phyloP scores from a whole-genome alignment of 352 stramenopile genomes.

The Halophytophthora batemanensis region DNA sequence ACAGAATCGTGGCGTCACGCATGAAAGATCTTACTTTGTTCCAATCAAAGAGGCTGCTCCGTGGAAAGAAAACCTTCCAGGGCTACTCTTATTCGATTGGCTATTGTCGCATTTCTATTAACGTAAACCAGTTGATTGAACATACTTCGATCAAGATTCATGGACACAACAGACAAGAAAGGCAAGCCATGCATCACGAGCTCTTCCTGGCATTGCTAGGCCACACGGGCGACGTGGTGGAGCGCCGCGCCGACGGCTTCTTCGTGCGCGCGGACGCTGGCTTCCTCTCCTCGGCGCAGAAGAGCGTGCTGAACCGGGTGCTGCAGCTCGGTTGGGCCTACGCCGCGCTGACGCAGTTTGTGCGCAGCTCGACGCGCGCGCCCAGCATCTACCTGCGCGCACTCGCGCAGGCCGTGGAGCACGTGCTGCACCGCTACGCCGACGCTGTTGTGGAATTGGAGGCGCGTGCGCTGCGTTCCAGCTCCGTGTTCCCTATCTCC shows the following conservation, averaged over 20 bases:
- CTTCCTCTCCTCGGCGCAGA: constrained; percentile 53
- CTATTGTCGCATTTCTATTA: too few relatives aligned
- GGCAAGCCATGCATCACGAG: constrained; percentile 66
- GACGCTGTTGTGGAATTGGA: constrained; percentile 55
- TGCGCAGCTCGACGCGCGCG: constrained; percentile 9
- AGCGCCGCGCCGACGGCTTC: constrained; percentile 52
- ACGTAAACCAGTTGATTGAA: too few relatives aligned
- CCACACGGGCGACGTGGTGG: constrained; percentile 58
- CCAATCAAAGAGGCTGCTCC: too few relatives aligned
- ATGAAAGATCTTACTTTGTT: too few relatives aligned
- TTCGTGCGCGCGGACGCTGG: constrained; percentile 39
- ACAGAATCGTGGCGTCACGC: too few relatives aligned
- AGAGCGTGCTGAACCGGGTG: constrained; percentile 50
- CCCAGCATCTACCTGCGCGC: constrained; percentile 61
- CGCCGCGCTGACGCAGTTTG: constrained; percentile 49
- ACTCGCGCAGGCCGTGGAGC: constrained; percentile 54
- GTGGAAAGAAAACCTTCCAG: too few relatives aligned
- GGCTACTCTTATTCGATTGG: too few relatives aligned
- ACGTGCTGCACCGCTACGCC: constrained; percentile 44
- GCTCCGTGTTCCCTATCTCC: constrained; percentile 50
- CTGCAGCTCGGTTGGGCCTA: constrained; percentile 53
- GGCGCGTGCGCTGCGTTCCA: constrained; percentile 41
- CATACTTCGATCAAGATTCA: too few relatives aligned
- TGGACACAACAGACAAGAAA: too few relatives aligned
- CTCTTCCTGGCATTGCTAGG: constrained; percentile 74